A percentile compares a stretch with the other conserved stretches of the same genome.
Conservation (phyloP, 495 filamentous ascomycete genomes). For the Talaromyces ruber region DNA sequence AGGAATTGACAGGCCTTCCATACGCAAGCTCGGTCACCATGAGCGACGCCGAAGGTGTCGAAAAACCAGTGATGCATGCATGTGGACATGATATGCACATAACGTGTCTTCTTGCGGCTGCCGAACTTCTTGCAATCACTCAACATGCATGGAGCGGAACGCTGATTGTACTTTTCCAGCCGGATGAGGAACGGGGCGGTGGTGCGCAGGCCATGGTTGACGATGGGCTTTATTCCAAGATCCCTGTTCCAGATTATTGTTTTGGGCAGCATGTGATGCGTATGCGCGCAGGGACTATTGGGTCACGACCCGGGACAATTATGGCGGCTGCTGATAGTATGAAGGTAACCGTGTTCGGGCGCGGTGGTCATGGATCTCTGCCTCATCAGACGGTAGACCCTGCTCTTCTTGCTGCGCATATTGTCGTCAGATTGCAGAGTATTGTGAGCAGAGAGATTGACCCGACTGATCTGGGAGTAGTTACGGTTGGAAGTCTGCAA, state of each 20-base stretch:
- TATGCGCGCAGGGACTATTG: conserved; percentile 33
- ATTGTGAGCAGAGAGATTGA: conserved; percentile 43
- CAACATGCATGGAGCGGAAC: conserved; percentile 38
- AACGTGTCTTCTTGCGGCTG: conserved; percentile 42
- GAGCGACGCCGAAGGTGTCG: conserved; percentile 28
- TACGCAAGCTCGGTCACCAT: conserved; percentile 38
- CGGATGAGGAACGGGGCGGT: conserved; percentile 41
- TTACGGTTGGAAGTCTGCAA: conserved; percentile 44
- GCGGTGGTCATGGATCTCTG: conserved; percentile 42
- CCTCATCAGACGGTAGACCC: conserved; percentile 46
- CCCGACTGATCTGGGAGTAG: conserved; percentile 37
- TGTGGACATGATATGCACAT: conserved; percentile 53
- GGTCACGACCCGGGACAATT: conserved; percentile 28
- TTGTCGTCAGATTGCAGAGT: conserved; percentile 39
- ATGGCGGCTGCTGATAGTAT: conserved; percentile 42
- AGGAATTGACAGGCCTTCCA: conserved; percentile 40
- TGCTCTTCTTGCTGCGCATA: conserved; percentile 37
- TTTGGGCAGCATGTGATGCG: conserved; percentile 47
- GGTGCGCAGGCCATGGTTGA: conserved; percentile 48
- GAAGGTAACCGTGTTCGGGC: conserved; percentile 41
- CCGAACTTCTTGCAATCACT: conserved; percentile 26
- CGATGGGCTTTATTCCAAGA: conserved; percentile 38
- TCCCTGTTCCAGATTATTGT: conserved; percentile 41
- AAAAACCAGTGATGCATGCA: conserved; percentile 47
- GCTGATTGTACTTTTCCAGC: conserved; percentile 46